Evolutionary conservation across 768 basidiomycete genomes (phyloP).

Genomic region (Tulasnella sp.): DNA sequence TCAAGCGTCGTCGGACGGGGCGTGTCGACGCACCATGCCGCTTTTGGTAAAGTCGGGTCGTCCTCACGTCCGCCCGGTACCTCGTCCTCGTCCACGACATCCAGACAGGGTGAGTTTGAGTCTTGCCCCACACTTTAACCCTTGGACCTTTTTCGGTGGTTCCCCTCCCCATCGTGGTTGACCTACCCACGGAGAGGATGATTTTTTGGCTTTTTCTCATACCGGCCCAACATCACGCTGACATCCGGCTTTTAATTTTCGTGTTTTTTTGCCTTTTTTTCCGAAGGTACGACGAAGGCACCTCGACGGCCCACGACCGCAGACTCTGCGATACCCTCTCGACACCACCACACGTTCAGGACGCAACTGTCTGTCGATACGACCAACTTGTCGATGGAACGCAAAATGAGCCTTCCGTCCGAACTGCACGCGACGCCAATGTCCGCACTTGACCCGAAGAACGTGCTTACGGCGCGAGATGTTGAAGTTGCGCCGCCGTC

Average conservation of each 20-base stretch:
- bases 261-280: neutral
- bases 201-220: neutral
- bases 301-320: neutral
- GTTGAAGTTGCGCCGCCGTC: too few species aligned
- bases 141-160: neutral
- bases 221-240: neutral
- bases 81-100: too few species aligned
- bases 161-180: neutral
- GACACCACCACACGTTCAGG: too few species aligned
- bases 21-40: neutral
- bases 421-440: too few species aligned
- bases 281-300: neutral
- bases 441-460: too few species aligned
- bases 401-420: too few species aligned
- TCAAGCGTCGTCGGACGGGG: neutral
- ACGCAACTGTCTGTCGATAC: neutral
- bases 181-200: neutral
- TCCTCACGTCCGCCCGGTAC: neutral
- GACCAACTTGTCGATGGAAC: neutral
- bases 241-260: neutral
- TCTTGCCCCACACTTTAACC: too few species aligned
- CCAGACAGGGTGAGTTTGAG: too few species aligned
- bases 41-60: neutral
- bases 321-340: neutral
- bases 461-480: too few species aligned